Base-by-base conservation (phyloP, 176 grass and related monocot species). In the Zoysia pacifica region DNA sequence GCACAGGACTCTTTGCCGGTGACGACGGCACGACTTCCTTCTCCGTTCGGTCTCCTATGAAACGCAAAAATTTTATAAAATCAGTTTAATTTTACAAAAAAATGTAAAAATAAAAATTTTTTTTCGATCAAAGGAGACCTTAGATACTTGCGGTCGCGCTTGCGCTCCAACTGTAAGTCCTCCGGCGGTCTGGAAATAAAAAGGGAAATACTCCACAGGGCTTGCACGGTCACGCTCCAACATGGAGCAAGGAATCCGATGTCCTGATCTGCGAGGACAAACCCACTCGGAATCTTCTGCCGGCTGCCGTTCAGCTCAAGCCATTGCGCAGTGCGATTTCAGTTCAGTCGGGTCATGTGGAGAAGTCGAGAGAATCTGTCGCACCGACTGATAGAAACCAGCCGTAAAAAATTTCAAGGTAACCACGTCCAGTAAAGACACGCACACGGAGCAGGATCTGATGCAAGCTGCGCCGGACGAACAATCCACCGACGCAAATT, bases 181-280 rank as follows among this genome's bases (percentile, higher is more conserved):
- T 44, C 35, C 9, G 49, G 40, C 15, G 49, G 48, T 50, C 68
- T 12, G 62, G 70, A 67, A 46, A 73, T 14, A 52, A 39, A 80
- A 62, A 16, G 48, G 42, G 40, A 48, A 65, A 40, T 39, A 36
- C 28, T 28, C 28, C 28, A 28, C 67, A 56, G 54, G 52, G 1
- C 42, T 67, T 9, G 64, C 40, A 3, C 64, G 12, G 13, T 13
- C 14, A 19, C 36, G 49, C 36, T 78, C 68, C 5, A 79, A 37
- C 18, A 49, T 80, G 69, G 48, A 73, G 60, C 3, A 83, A 83
- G 45, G 74, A 60, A 87, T 72, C 66, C 37, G 68, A n/a, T 65
- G 65, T 45, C 74, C 42, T 59, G 68, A 43, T 78, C 44, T 48
- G 1, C 61, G 2, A 62, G 7, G 44, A 36, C 40, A 71, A 54